Evolutionary conservation across 257 asterid species (phyloP), one percentile per base, ranked within the genome.

Genomic region (Nicotiana attenuata): DNA sequence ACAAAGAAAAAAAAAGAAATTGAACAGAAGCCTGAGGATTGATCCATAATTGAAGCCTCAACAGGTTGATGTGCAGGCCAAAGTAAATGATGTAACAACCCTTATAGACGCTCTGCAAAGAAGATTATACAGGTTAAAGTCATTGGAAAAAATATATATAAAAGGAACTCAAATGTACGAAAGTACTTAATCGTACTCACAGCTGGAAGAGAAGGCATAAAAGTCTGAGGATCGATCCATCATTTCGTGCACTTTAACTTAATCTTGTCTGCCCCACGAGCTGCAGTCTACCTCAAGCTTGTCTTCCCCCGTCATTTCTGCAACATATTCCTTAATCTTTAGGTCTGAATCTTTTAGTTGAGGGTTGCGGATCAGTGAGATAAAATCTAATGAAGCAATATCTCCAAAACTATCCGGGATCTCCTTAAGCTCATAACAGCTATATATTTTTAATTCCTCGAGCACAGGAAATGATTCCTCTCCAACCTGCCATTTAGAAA

Each of bases 401-500:
- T 67, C 55, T 24, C 29, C 76, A 35, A 67, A 35, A 67, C 77
- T 38, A 0, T 10, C 56, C 5, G 77, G 77, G 31, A 68, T 68
- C 0, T 68, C n/a, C 4, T 9, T 68, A n/a, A 68, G 31, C 56
- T 68, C 0, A 2, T 0, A 0, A n/a, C 29, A 68, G 1, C 0
- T 0, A 0, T 0, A 0, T 68, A 68, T 4, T 2, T 2, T 0
- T 10, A 52, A 22, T 10, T 2, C 26, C 61, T 56, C 45, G 16
- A 41, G 14, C 11, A 33, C 19, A 2, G 56, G 31, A 35, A 38
- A 38, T 5, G 29, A 68, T 2, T 68, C 16, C 15, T 68, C 31
- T 68, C 17, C 77, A 68, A 38, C 56, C 31, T 38, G 2, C 56
- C 56, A 68, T n/a, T 35, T 4, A 5, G n/a, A 69, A 41, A 69